Percentiles rank a stretch among this genome's conserved stretches.
phyloP scores from a whole-genome alignment of 768 basidiomycete genomes.

The Austroboletus festivus region DNA sequence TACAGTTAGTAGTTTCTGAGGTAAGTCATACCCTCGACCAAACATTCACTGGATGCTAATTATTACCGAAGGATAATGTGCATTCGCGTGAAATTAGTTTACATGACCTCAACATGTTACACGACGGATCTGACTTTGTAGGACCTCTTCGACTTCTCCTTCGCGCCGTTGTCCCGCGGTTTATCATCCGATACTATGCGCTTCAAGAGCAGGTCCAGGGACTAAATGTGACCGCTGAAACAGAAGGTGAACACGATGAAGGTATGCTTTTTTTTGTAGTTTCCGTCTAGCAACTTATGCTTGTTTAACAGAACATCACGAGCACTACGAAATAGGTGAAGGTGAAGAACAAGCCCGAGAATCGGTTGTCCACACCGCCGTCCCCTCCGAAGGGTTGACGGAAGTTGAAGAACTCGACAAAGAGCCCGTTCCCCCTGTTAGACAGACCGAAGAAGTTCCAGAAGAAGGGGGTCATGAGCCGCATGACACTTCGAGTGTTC shows the following conservation, averaged over 20 bases:
- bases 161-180: conserved; percentile 49
- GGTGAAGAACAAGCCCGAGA: conserved; percentile 4
- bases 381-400: conserved; percentile 1
- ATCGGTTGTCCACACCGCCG: neutral
- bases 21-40: conserved; percentile 31
- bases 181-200: conserved; percentile 61
- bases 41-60: conserved; percentile 4
- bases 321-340: conserved; percentile 11
- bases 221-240: conserved; percentile 27
- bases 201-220: conserved; percentile 57
- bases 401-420: conserved; percentile 3
- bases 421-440: neutral
- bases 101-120: conserved; percentile 68
- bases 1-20: conserved; percentile 64
- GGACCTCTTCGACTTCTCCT: conserved; percentile 65
- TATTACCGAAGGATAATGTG: conserved; percentile 55
- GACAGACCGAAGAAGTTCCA: conserved; percentile 7
- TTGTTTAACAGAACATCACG: conserved; percentile 12
- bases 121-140: conserved; percentile 58
- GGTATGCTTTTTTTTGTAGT: conserved; percentile 10
- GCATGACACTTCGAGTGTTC: neutral
- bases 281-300: conserved; percentile 1
- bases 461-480: conserved; percentile 7
- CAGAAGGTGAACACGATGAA: conserved; percentile 18
- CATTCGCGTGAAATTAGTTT: conserved; percentile 66